Evolutionary conservation across 2,329 filamentous ascomycete genomes (phyloP).

Genomic region (Epichloe hybrida): DNA sequence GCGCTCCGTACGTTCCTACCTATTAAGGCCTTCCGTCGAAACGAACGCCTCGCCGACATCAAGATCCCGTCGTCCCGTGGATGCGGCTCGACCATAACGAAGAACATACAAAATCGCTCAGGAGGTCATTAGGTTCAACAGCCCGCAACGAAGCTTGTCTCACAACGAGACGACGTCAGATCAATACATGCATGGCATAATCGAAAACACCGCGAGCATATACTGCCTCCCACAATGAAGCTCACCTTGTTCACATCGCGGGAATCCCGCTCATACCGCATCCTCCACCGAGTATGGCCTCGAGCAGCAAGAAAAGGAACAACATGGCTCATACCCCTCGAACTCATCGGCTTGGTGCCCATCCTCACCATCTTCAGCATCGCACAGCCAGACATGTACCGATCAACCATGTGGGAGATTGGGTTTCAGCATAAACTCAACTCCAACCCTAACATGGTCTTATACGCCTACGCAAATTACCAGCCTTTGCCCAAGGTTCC

Average conservation of each 20-base stretch:
- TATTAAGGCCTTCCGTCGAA: too few species aligned
- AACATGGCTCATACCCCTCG: slow-evolving; percentile 50
- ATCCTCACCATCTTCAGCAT: slow-evolving; percentile 59
- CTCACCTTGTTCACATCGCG: neutral
- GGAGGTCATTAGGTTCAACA: neutral
- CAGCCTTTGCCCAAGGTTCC: slow-evolving; percentile 46
- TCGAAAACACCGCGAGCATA: neutral
- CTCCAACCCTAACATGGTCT: slow-evolving; percentile 53
- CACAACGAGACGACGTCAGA: neutral
- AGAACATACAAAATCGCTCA: neutral
- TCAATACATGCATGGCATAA: neutral
- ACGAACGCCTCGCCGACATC: neutral
- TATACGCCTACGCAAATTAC: slow-evolving; percentile 65
- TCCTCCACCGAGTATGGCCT: slow-evolving; percentile 47
- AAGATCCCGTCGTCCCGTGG: neutral
- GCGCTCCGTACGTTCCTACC: too few species aligned
- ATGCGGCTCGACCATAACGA: neutral
- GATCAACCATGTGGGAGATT: slow-evolving; percentile 59
- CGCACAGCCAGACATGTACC: slow-evolving; percentile 58
- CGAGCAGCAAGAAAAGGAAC: slow-evolving; percentile 35
- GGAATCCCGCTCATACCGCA: slow-evolving; percentile 27
- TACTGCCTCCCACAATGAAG: slow-evolving; percentile 1
- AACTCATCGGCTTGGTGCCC: slow-evolving; percentile 52
- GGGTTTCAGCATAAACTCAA: slow-evolving; percentile 61
- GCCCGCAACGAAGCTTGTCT: neutral